phyloP scores from a whole-genome alignment of 805 yeast genomes.

The Candida gorgasii region DNA sequence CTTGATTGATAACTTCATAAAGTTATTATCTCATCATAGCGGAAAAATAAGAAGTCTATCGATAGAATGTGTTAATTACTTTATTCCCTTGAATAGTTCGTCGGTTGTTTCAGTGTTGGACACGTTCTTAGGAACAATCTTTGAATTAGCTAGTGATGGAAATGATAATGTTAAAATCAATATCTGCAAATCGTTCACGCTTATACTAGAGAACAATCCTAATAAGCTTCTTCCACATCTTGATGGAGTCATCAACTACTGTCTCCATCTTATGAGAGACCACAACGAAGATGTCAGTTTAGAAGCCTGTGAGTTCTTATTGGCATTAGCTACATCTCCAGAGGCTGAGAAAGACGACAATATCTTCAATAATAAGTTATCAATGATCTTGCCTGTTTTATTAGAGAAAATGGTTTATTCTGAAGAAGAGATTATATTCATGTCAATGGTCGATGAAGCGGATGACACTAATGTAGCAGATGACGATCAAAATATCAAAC shows the following conservation, averaged over 20 bases:
- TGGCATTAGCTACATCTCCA: conserved; percentile 71
- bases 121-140: conserved; percentile 61
- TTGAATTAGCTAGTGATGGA: conserved; percentile 64
- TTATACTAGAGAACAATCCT: conserved; percentile 72
- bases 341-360: conserved; percentile 34
- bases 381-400: conserved; percentile 70
- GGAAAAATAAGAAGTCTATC: conserved; percentile 60
- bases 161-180: conserved; percentile 64
- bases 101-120: conserved; percentile 65
- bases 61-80: conserved; percentile 73
- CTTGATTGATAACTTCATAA: conserved; percentile 60
- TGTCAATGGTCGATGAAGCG: conserved; percentile 64
- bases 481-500: conserved; percentile 83
- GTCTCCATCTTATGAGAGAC: conserved; percentile 73
- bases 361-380: conserved; percentile 57
- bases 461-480: conserved; percentile 81
- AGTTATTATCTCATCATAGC: conserved; percentile 40
- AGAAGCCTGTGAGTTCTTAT: conserved; percentile 90
- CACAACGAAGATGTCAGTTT: conserved; percentile 73
- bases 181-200: conserved; percentile 74
- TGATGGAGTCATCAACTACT: conserved; percentile 82
- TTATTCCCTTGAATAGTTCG: conserved; percentile 70
- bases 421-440: conserved; percentile 70
- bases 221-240: conserved; percentile 79
- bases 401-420: conserved; percentile 84